Evolutionary conservation across 805 yeast genomes (phyloP).

Genomic region (Wickerhamiella lipophila): DNA sequence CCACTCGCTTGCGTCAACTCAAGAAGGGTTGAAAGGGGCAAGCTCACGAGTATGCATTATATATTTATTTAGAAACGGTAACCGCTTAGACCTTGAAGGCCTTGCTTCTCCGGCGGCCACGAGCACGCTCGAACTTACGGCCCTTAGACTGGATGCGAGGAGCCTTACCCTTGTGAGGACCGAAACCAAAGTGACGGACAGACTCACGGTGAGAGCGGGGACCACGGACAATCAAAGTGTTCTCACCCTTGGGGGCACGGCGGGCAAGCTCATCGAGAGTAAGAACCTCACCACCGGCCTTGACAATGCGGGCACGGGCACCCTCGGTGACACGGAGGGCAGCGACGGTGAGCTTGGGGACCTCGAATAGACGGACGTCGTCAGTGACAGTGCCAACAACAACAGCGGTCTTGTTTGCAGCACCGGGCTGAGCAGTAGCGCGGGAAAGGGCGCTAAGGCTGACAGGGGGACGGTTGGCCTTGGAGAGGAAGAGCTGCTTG

Average conservation of each 20-base stretch:
- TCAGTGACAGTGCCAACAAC: constrained; percentile 99
- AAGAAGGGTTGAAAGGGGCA: neutral
- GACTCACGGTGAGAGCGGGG: constrained; percentile 99
- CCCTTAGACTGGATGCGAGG: constrained; percentile 96
- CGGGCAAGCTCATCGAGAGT: constrained; percentile 98
- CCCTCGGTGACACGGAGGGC: constrained; percentile 99
- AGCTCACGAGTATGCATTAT: constrained; percentile 6
- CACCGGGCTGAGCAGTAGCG: constrained; percentile 71
- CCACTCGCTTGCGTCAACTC: constrained; percentile 3
- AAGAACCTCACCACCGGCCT: constrained; percentile 99
- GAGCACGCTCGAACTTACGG: constrained; percentile 99
- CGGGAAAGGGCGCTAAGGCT: constrained; percentile 83
- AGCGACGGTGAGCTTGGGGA: constrained; percentile 97
- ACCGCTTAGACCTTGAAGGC: constrained; percentile 95
- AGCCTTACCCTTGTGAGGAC: constrained; percentile 99
- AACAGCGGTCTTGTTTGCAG: constrained; percentile 84
- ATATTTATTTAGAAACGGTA: constrained; percentile 2
- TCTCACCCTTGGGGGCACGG: constrained; percentile 98
- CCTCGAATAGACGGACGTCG: constrained; percentile 82
- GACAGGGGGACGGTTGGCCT: constrained; percentile 99
- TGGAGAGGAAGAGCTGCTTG: constrained; percentile 88
- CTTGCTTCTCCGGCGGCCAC: constrained; percentile 99
- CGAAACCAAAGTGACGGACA: constrained; percentile 98
- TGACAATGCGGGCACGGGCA: constrained; percentile 93
- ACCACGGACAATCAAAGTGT: constrained; percentile 97